A percentile compares a stretch with the other conserved stretches of the same genome.
These are phyloP conservation scores for Termitomyces sp. DNA, from an alignment of 768 basidiomycete genomes.

Conservation along the genomic window DNA sequence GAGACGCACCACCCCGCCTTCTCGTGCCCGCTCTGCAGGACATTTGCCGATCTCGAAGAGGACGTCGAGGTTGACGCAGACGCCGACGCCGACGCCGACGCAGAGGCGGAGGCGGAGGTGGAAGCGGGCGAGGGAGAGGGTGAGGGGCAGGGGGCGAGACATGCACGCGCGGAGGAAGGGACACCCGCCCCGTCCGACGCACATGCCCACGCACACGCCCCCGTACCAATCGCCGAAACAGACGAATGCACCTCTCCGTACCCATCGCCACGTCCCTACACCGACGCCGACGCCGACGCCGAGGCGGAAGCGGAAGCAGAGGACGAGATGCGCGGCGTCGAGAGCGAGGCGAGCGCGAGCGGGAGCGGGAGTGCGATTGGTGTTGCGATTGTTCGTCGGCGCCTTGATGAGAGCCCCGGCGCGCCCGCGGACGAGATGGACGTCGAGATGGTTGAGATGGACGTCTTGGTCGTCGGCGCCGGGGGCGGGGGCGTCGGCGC, in stretches of 20 bases:
- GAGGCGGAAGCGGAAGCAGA: not conserved
- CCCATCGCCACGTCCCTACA: not conserved
- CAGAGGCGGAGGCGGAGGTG: too few relatives aligned
- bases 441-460: too few relatives aligned
- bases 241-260: too few relatives aligned
- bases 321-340: constrained; percentile 8
- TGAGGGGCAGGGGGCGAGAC: not conserved
- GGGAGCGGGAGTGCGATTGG: not conserved
- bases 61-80: constrained; percentile 68
- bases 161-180: not conserved
- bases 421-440: not conserved
- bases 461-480: too few relatives aligned
- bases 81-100: constrained; percentile 18
- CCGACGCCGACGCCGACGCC: too few relatives aligned
- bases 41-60: constrained; percentile 92
- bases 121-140: not conserved
- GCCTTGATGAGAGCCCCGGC: not conserved
- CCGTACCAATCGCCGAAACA: too few relatives aligned
- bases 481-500: too few relatives aligned
- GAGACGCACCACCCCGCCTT: constrained; percentile 90
- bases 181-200: constrained; percentile 4
- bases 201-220: not conserved
- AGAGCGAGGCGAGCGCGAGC: constrained; percentile 11
- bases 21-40: constrained; percentile 91
- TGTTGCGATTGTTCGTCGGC: not conserved